Evolutionary conservation across 2,329 filamentous ascomycete species (phyloP), one percentile per base, ranked within the genome.

Genomic region (Phyllosticta citrichinensis): DNA sequence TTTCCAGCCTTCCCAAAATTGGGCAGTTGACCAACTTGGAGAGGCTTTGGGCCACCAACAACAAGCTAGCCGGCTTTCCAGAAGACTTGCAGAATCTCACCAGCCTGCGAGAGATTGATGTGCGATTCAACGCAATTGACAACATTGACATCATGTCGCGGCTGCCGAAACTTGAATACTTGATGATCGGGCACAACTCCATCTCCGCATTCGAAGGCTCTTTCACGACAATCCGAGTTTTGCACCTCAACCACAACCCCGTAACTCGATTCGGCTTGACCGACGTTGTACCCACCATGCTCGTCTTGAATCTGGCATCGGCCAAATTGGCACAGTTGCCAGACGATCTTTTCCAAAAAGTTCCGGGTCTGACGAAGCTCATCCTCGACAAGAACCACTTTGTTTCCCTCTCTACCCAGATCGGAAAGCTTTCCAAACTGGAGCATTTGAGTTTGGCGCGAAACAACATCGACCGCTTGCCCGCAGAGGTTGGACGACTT

Each of bases 321-420:
- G 91, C 89, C 5, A 96, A 97, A 73, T 79, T 99, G 52, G 89
- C 92, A 2, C 90, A 91, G 69, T 86, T 99, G 58, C 85, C 85
- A 8, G 94, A 97, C 70, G 87, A 89, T 54, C 83, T 93, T 14
- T 97, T 96, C 70, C 86, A 88, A 66, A 91, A 93, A 70, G 86
- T 97, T 76, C 83, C 88, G 9, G 94, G 91, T 67, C 75, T 99
- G 53, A 90, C 93, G 62, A 91, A 92, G 68, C 81, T 99, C 22
- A 87, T 93, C 19, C 80, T 99, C 59, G 93, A 97, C 75, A 92
- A 90, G 71, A 99, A 99, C 69, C 95, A 97, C 71, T 95, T 99
- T 67, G 91, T 94, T 0, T 93, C 90, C 0, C 78, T 99, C 24
- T 94, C 93, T 0, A 82, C 84, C 60, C 87, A 95, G 63, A 89